phyloP scores from a whole-genome alignment of 2,329 filamentous ascomycete genomes.

The Neocucurbitaria cava region DNA sequence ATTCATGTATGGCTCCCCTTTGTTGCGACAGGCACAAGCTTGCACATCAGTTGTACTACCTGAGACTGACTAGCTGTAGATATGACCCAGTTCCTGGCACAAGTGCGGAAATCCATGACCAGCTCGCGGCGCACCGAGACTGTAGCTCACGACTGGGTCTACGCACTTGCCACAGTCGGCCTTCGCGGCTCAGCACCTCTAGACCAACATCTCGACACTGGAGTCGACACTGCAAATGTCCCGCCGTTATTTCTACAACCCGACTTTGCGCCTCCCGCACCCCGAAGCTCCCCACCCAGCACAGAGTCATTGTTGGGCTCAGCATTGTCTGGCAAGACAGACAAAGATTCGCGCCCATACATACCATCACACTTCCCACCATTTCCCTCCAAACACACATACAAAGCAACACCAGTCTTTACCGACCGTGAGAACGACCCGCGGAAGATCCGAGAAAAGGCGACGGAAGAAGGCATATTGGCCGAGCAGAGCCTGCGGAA shows the following conservation, averaged over 20 bases:
- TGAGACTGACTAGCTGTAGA: conserved; percentile 49
- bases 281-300: conserved; percentile 50
- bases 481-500: conserved; percentile 71
- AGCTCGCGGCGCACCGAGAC: conserved; percentile 62
- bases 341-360: conserved; percentile 58
- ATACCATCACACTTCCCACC: conserved; percentile 67
- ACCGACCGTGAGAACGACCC: conserved; percentile 66
- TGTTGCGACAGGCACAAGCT: conserved; percentile 7
- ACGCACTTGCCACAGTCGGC: conserved; percentile 54
- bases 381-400: conserved; percentile 70
- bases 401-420: conserved; percentile 65
- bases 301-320: conserved; percentile 60
- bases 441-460: conserved; percentile 65
- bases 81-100: conserved; percentile 61
- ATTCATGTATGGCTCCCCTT: conserved; percentile 62
- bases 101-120: conserved; percentile 65
- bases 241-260: conserved; percentile 48
- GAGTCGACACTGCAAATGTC: too few species aligned
- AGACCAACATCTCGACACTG: conserved; percentile 50
- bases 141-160: conserved; percentile 66
- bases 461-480: conserved; percentile 69
- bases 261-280: conserved; percentile 50
- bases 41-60: background rate
- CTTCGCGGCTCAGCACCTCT: conserved; percentile 50
- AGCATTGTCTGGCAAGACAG: conserved; percentile 56